These are phyloP conservation scores for Actinomucor elegans DNA, from an alignment of 371 early-diverging fungal genomes.

Conservation along the genomic window DNA sequence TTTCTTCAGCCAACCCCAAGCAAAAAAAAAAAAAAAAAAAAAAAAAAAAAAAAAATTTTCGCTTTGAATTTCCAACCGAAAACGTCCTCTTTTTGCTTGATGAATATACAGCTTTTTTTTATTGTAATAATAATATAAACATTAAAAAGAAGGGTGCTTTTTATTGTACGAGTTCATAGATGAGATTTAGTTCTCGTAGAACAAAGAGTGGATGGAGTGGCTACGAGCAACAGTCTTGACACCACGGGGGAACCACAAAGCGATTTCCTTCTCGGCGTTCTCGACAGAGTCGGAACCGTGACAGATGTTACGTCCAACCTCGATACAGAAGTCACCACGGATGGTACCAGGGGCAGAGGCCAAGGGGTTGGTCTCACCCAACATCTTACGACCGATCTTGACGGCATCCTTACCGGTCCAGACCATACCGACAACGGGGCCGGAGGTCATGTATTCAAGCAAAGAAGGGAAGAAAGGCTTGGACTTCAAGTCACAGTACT, in stretches of 20 bases:
- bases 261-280: slow-evolving; percentile 96
- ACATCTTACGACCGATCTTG: slow-evolving; percentile 93
- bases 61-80: too few species aligned
- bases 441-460: slow-evolving; percentile 84
- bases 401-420: slow-evolving; percentile 98
- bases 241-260: slow-evolving; percentile 96
- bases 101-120: too few species aligned
- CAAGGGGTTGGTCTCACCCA: slow-evolving; percentile 95
- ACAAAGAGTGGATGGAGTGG: slow-evolving; percentile 61
- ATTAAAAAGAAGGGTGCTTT: too few species aligned
- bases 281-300: slow-evolving; percentile 99
- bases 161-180: neutral
- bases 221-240: slow-evolving; percentile 58
- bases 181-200: slow-evolving; percentile 67
- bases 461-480: slow-evolving; percentile 98
- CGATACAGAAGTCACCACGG: slow-evolving; percentile 98
- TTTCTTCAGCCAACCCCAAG: too few species aligned
- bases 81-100: too few species aligned
- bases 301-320: slow-evolving; percentile 95
- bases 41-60: too few species aligned
- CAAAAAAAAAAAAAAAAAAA: too few species aligned
- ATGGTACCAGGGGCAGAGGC: slow-evolving; percentile 97
- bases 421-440: slow-evolving; percentile 94
- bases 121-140: too few species aligned
- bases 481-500: slow-evolving; percentile 87